Conservation (phyloP, 2,329 filamentous ascomycete species). For the Didymella glomerata region DNA sequence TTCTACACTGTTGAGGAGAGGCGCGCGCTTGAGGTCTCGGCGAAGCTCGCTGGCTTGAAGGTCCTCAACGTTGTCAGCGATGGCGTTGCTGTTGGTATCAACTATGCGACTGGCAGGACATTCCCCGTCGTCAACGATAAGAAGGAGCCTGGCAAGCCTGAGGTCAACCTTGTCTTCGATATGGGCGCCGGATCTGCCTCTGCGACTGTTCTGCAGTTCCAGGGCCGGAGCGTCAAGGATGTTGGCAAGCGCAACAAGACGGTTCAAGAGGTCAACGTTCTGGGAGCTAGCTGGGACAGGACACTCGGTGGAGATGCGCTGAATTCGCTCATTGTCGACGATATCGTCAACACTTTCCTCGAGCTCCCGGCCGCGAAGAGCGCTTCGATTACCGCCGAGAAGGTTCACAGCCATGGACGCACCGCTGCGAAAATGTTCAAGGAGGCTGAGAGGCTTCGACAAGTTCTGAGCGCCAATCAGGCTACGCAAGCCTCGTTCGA, state of each 20-base stretch:
- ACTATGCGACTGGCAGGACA: constrained; percentile 90
- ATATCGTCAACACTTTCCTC: constrained; percentile 84
- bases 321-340: constrained; percentile 86
- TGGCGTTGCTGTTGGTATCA: constrained; percentile 88
- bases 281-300: constrained; percentile 88
- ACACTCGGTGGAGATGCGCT: constrained; percentile 89
- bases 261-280: constrained; percentile 88
- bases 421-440: constrained; percentile 91
- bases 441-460: constrained; percentile 85
- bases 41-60: constrained; percentile 85
- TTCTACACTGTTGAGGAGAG: constrained; percentile 94
- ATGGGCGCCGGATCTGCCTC: constrained; percentile 97
- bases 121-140: constrained; percentile 76
- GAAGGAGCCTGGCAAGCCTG: constrained; percentile 78
- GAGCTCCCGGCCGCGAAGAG: constrained; percentile 71
- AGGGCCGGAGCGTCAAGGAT: constrained; percentile 88
- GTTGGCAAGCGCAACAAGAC: constrained; percentile 95
- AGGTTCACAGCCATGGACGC: constrained; percentile 78
- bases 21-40: constrained; percentile 82
- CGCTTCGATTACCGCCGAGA: constrained; percentile 67
- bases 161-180: constrained; percentile 93
- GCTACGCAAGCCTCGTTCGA: constrained; percentile 85
- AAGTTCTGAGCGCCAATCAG: constrained; percentile 91
- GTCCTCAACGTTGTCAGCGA: constrained; percentile 87
- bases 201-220: constrained; percentile 88